A percentile compares a stretch with the other conserved stretches of the same genome.
phyloP scores from a whole-genome alignment of 148 eudicot species.

The Vaccinium macrocarpon region DNA sequence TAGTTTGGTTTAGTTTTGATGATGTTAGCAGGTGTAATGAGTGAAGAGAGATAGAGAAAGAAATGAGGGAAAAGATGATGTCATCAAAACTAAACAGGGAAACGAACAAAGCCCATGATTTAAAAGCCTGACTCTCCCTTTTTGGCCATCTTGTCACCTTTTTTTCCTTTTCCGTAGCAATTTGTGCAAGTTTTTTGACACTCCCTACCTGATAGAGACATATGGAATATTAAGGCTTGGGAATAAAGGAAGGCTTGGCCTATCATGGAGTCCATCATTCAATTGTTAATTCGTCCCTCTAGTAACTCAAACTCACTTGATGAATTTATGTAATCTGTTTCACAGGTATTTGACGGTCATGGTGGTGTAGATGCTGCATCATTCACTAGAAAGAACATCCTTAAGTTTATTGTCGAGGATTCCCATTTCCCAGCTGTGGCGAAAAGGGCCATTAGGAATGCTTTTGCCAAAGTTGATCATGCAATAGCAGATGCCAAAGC shows the following conservation, averaged over 20 bases:
- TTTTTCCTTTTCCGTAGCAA: not conserved
- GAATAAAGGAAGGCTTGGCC: not conserved
- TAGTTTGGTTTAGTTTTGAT: too few relatives aligned
- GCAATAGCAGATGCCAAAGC: slow-evolving; percentile 52
- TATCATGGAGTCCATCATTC: slow-evolving; percentile 2
- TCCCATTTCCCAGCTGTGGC: slow-evolving; percentile 43
- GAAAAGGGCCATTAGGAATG: slow-evolving; percentile 52
- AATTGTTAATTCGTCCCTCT: not conserved
- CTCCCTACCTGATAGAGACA: not conserved
- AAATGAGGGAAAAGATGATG: too few relatives aligned
- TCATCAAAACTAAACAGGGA: too few relatives aligned
- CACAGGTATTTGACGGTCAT: slow-evolving; percentile 73
- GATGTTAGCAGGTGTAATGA: too few relatives aligned
- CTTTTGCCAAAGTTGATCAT: slow-evolving; percentile 62
- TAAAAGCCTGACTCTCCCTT: not conserved
- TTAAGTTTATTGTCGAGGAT: slow-evolving; percentile 52
- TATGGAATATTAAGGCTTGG: not conserved
- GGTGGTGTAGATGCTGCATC: slow-evolving; percentile 70
- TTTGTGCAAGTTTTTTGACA: not conserved
- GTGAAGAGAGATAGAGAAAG: too few relatives aligned
- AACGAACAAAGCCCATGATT: too few relatives aligned
- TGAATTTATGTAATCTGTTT: slow-evolving; percentile 11
- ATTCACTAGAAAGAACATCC: slow-evolving; percentile 52
- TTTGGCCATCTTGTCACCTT: slow-evolving; percentile 5
- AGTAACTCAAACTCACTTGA: not conserved